phyloP scores from a whole-genome alignment of 2,329 filamentous ascomycete genomes.

The Aspergillus pseudoterreus region DNA sequence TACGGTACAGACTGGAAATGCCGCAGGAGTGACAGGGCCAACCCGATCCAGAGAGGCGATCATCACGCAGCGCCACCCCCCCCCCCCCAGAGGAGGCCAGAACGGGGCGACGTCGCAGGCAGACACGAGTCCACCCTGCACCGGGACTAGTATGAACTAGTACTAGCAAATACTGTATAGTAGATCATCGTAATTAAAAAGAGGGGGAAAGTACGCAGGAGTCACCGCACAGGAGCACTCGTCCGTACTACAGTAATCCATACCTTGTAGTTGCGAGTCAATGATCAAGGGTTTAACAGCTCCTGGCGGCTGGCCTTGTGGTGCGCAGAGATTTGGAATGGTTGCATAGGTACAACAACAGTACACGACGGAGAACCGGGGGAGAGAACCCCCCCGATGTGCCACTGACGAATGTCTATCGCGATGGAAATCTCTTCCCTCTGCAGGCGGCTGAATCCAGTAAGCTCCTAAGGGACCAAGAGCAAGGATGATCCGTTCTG shows the following conservation, averaged over 20 bases:
- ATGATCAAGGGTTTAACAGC: too few relatives aligned
- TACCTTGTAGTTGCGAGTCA: too few relatives aligned
- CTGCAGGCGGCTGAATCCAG: neutral
- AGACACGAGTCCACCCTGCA: constrained; percentile 12
- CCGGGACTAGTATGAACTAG: constrained; percentile 15
- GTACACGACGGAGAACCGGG: neutral
- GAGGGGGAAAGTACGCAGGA: neutral
- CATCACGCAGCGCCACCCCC: constrained; percentile 11
- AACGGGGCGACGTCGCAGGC: constrained; percentile 9
- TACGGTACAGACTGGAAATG: constrained; percentile 10
- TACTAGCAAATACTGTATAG: constrained; percentile 15
- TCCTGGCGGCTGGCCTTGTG: neutral
- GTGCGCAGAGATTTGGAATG: neutral
- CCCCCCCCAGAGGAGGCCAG: constrained; percentile 14
- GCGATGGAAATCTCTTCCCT: neutral
- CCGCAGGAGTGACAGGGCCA: constrained; percentile 15
- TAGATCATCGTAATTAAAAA: constrained; percentile 16
- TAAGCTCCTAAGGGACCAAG: neutral
- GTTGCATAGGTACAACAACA: neutral
- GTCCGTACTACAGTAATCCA: too few relatives aligned
- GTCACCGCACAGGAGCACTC: too few relatives aligned
- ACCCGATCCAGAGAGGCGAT: constrained; percentile 14
- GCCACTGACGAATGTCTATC: neutral
- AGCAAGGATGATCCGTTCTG: neutral
- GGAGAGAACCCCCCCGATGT: neutral